Conservation (phyloP, 352 stramenopile genomes). For the Phytophthora hibernalis region DNA sequence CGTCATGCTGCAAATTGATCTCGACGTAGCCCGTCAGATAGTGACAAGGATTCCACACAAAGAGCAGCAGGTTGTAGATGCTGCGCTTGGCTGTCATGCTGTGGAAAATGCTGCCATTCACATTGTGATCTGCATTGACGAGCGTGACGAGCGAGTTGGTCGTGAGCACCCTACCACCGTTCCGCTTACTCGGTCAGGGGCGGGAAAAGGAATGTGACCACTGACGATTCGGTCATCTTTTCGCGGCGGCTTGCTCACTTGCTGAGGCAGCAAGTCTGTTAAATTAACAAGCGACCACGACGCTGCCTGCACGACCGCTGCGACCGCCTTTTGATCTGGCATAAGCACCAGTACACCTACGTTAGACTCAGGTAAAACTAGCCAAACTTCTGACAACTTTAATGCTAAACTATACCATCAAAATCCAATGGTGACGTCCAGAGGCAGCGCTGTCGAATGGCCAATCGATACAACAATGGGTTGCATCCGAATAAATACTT, state of each 20-base stretch:
- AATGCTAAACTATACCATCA: conserved; percentile 23
- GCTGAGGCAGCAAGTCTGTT: conserved; percentile 27
- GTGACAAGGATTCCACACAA: conserved; percentile 51
- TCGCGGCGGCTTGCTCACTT: conserved; percentile 34
- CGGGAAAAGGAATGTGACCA: conserved; percentile 43
- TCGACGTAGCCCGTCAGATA: conserved; percentile 54
- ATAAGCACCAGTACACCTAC: neutral
- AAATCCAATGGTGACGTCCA: conserved; percentile 49
- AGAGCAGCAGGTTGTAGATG: conserved; percentile 48
- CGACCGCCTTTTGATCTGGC: conserved; percentile 43
- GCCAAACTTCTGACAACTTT: neutral
- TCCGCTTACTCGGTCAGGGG: conserved; percentile 30
- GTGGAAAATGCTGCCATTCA: conserved; percentile 46
- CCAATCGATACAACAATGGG: conserved; percentile 46
- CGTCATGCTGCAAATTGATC: conserved; percentile 53
- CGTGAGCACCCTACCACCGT: conserved; percentile 43
- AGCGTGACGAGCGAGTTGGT: conserved; percentile 48
- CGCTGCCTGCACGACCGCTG: conserved; percentile 35
- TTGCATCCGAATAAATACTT: conserved; percentile 57
- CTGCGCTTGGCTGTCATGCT: conserved; percentile 48
- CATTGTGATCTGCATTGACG: conserved; percentile 50
- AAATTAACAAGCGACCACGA: conserved; percentile 42
- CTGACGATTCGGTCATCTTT: conserved; percentile 46
- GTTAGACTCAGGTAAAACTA: neutral
- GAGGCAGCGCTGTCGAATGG: conserved; percentile 42